phyloP scores from a whole-genome alignment of 2,329 filamentous ascomycete species.

The Stemphylium beticola region DNA sequence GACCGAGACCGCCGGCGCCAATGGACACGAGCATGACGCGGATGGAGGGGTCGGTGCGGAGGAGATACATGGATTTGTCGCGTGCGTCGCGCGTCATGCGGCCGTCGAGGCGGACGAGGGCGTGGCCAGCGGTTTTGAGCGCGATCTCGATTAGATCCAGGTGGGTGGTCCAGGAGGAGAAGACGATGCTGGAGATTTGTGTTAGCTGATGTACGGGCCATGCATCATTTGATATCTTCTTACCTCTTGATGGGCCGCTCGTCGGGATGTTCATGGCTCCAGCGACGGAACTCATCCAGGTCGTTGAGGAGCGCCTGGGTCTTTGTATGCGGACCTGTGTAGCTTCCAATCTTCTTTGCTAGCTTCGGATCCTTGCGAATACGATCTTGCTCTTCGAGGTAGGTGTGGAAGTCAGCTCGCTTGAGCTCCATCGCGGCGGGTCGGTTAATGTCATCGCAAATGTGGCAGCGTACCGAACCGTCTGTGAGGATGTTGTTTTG shows the following conservation, averaged over 20 bases:
- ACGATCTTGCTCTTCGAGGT: conserved; percentile 63
- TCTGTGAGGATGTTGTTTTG: conserved; percentile 51
- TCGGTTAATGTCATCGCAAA: conserved; percentile 70
- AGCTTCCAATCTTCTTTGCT: conserved; percentile 68
- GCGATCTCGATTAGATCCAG: conserved; percentile 90
- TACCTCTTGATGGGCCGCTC: conserved; percentile 79
- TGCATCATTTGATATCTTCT: neutral
- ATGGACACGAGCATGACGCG: conserved; percentile 90
- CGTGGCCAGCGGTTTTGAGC: conserved; percentile 69
- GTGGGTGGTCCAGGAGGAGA: conserved; percentile 95
- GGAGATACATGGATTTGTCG: conserved; percentile 74
- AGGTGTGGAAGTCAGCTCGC: conserved; percentile 59
- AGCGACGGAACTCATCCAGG: conserved; percentile 68
- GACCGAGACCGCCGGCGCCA: conserved; percentile 86
- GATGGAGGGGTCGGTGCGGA: conserved; percentile 73
- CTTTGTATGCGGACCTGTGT: conserved; percentile 89
- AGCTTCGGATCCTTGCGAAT: conserved; percentile 60
- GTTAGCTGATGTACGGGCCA: neutral
- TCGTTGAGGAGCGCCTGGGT: conserved; percentile 81
- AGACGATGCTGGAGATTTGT: conserved; percentile 69
- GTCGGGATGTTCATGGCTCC: conserved; percentile 65
- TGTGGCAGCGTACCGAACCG: conserved; percentile 66
- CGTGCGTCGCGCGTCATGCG: conserved; percentile 81
- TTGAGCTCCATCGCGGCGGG: conserved; percentile 72
- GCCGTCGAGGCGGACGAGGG: conserved; percentile 83